A percentile compares a stretch with the other conserved stretches of the same genome.
phyloP scores from a whole-genome alignment of 2,329 filamentous ascomycete species.

The Calonectria multiphialidica region DNA sequence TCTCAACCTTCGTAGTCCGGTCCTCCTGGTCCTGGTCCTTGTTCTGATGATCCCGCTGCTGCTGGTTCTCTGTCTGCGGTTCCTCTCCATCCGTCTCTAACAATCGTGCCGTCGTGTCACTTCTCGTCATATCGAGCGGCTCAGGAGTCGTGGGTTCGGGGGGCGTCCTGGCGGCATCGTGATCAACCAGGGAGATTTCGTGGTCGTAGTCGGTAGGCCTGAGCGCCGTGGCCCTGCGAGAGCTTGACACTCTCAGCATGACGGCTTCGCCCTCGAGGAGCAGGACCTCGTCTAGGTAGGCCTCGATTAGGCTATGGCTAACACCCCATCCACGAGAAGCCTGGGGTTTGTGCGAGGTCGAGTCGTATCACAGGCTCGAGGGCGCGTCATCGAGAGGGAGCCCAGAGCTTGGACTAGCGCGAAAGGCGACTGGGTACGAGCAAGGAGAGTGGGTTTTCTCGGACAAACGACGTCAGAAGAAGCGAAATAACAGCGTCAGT shows the following conservation, averaged over 20 bases:
- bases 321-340: constrained; percentile 26
- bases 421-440: background rate
- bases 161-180: constrained; percentile 49
- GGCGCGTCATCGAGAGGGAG: constrained; percentile 28
- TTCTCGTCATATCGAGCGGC: constrained; percentile 31
- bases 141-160: constrained; percentile 34
- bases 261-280: constrained; percentile 37
- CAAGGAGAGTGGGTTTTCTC: background rate
- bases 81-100: constrained; percentile 35
- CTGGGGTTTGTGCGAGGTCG: constrained; percentile 18
- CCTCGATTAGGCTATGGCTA: constrained; percentile 24
- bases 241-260: constrained; percentile 57
- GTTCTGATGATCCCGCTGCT: background rate
- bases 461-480: background rate
- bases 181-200: constrained; percentile 77
- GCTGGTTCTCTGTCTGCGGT: constrained; percentile 5
- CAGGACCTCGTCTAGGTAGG: constrained; percentile 18
- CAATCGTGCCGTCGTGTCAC: constrained; percentile 41
- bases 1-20: constrained; percentile 26
- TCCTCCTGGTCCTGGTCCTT: constrained; percentile 26
- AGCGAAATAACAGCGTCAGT: background rate
- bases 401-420: background rate
- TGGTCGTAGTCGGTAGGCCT: constrained; percentile 76
- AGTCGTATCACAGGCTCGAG: constrained; percentile 15
- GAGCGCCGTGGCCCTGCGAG: constrained; percentile 66